Percentiles rank a stretch among this genome's conserved stretches.
Evolutionary conservation across 2,329 filamentous ascomycete species (phyloP).

Genomic region (Elsinoe arachidis): DNA sequence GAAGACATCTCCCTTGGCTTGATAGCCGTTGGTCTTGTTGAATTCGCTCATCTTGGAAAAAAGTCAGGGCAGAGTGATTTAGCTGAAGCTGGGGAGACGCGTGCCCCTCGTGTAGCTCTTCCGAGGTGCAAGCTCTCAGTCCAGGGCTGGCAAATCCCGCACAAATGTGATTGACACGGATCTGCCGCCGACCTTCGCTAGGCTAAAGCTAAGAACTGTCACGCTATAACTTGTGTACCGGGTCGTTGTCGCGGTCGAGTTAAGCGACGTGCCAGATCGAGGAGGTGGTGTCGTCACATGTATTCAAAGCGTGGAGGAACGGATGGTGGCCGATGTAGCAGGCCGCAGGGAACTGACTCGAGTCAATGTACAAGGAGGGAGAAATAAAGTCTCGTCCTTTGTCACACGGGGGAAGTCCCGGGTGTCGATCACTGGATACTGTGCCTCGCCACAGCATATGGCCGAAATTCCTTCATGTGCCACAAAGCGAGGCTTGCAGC

Average conservation of each 20-base stretch:
- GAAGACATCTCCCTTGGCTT: conserved; percentile 39
- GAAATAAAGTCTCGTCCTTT: too few relatives aligned
- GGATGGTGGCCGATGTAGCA: conserved; percentile 3
- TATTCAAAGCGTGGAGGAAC: conserved; percentile 1
- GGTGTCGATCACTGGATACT: too few relatives aligned
- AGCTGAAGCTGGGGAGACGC: conserved; percentile 9
- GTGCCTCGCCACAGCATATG: neutral
- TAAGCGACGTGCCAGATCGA: conserved; percentile 13
- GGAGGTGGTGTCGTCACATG: conserved; percentile 12
- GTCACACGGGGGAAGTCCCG: too few relatives aligned
- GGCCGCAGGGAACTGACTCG: neutral
- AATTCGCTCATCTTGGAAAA: conserved; percentile 22
- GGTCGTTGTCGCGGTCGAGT: neutral
- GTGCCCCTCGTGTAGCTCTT: conserved; percentile 5
- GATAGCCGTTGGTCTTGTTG: conserved; percentile 39
- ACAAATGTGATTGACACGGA: neutral
- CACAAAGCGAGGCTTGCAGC: neutral
- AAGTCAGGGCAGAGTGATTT: neutral
- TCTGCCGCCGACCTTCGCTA: neutral
- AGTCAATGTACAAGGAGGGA: neutral
- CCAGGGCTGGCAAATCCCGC: neutral
- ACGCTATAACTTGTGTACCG: neutral
- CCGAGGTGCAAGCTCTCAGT: neutral
- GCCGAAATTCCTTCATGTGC: neutral
- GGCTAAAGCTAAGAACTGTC: neutral